These are phyloP conservation scores for Echeveria elegans DNA, from an alignment of 164 flowering plant genomes.

Conservation along the genomic window DNA sequence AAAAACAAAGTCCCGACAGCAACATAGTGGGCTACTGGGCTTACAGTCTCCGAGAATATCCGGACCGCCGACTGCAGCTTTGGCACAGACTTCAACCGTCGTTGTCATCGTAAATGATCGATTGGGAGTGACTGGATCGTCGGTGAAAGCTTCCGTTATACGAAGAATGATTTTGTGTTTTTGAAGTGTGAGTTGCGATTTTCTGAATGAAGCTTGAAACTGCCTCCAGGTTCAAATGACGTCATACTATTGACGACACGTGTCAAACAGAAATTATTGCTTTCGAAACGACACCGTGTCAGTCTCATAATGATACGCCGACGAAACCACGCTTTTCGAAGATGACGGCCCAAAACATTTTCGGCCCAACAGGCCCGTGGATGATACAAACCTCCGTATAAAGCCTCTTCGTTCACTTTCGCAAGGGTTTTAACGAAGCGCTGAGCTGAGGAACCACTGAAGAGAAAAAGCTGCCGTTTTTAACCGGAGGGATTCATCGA, in stretches of 20 bases:
- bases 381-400: background rate
- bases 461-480: background rate
- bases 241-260: no score
- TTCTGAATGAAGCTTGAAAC: background rate
- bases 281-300: no score
- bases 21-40: no score
- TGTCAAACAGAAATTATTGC: no score
- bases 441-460: background rate
- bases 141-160: no score
- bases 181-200: no score
- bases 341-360: background rate
- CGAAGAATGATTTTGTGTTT: no score
- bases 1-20: background rate
- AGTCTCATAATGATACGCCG: no score
- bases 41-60: constrained; percentile 76
- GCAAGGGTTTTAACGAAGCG: background rate
- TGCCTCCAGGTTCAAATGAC: background rate
- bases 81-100: constrained; percentile 65
- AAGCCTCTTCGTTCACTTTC: background rate
- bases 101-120: no score
- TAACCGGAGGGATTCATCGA: background rate
- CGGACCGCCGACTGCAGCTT: constrained; percentile 75
- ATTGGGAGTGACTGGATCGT: no score
- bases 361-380: background rate
- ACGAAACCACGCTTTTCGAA: no score